These are phyloP conservation scores for Zasmidium angulare DNA, from an alignment of 2,329 filamentous ascomycete species.

Conservation along the genomic window DNA sequence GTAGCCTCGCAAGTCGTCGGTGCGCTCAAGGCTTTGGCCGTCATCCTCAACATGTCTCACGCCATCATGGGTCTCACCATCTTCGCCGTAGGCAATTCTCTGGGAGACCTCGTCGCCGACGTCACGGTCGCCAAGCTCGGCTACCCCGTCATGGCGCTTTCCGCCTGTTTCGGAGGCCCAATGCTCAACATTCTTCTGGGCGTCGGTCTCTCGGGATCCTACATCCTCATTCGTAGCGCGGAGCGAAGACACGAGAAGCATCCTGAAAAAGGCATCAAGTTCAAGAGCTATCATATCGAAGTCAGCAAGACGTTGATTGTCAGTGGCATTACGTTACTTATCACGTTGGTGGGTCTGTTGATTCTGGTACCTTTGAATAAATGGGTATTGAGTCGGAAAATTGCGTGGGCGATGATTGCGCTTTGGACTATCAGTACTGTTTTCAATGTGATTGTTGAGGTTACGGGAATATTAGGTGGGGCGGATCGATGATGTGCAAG, in stretches of 20 bases:
- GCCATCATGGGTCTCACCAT: slow-evolving; percentile 92
- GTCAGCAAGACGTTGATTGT: slow-evolving; percentile 84
- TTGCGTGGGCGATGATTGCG: slow-evolving; percentile 76
- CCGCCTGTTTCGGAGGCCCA: slow-evolving; percentile 95
- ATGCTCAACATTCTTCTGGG: slow-evolving; percentile 97
- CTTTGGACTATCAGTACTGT: slow-evolving; percentile 81
- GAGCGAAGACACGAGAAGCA: slow-evolving; percentile 66
- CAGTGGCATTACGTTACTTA: slow-evolving; percentile 76
- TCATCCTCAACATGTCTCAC: slow-evolving; percentile 90
- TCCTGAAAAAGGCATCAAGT: slow-evolving; percentile 62
- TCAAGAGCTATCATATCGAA: slow-evolving; percentile 77
- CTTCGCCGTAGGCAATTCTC: slow-evolving; percentile 92
- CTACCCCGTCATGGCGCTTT: slow-evolving; percentile 93
- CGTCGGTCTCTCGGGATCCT: slow-evolving; percentile 85
- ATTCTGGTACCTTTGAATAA: slow-evolving; percentile 79
- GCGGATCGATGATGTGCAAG: slow-evolving; percentile 1
- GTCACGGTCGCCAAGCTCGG: slow-evolving; percentile 91
- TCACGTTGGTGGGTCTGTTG: slow-evolving; percentile 76
- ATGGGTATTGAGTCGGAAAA: slow-evolving; percentile 79
- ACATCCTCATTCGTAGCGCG: slow-evolving; percentile 75
- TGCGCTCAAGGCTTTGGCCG: slow-evolving; percentile 86
- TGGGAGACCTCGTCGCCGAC: slow-evolving; percentile 91
- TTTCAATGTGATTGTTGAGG: slow-evolving; percentile 77
- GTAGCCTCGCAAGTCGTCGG: slow-evolving; percentile 95
- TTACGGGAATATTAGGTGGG: slow-evolving; percentile 42